Evolutionary conservation across 2,329 filamentous ascomycete species (phyloP).

Genomic region (Aspergillus novofumigatus): DNA sequence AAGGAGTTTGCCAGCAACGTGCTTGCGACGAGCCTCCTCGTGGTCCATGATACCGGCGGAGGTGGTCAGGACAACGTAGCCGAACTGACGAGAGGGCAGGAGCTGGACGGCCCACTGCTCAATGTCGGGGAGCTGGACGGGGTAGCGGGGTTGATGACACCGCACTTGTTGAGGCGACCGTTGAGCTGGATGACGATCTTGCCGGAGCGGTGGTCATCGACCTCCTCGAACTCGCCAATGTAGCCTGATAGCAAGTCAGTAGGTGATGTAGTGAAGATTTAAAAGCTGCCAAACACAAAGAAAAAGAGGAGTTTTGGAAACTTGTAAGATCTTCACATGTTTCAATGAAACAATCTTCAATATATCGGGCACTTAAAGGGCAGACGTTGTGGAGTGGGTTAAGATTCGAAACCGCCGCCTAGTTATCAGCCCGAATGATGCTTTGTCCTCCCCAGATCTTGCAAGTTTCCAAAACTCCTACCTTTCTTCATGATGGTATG

Average conservation of each 20-base stretch:
- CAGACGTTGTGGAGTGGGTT: conserved; percentile 72
- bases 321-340: conserved; percentile 89
- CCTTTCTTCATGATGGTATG: neutral
- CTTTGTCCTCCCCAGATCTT: conserved; percentile 1
- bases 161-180: conserved; percentile 98
- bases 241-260: conserved; percentile 70
- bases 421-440: conserved; percentile 97
- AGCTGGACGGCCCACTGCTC: conserved; percentile 99
- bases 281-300: conserved; percentile 81
- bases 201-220: conserved; percentile 98
- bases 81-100: conserved; percentile 98
- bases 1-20: conserved; percentile 98
- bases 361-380: conserved; percentile 99
- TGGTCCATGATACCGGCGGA: conserved; percentile 99
- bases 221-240: conserved; percentile 99
- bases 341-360: conserved; percentile 49
- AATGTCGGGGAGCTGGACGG: conserved; percentile 93
- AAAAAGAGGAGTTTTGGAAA: conserved; percentile 61
- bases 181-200: conserved; percentile 99
- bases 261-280: conserved; percentile 78
- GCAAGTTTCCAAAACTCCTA: neutral
- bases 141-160: conserved; percentile 99
- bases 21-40: conserved; percentile 98
- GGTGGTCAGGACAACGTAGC: conserved; percentile 98
- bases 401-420: conserved; percentile 80